Evolutionary conservation across 352 stramenopile species (phyloP), one percentile per base, ranked within the genome.

Genomic region (Pseudoperonospora humuli): DNA sequence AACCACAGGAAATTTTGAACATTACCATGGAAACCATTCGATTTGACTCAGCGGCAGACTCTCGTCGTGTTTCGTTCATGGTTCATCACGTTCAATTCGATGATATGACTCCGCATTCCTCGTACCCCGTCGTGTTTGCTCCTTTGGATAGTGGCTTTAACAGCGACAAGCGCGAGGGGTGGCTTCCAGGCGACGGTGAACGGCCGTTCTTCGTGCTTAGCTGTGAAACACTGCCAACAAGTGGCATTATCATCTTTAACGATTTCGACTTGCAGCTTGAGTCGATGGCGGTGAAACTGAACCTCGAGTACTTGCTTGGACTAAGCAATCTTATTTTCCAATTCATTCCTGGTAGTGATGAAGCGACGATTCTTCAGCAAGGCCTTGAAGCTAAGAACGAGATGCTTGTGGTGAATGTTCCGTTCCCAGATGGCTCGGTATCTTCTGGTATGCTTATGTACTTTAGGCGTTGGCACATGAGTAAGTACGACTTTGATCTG

Each of bases 51-150:
- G 64, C 52, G 11, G 59, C 64, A 15, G 42, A 49, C 24, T 87
- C 78, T 10, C 56, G 78, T 7, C 50, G 51, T 7, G 51, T 75
- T 40, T 64, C 66, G 13, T 77, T 87, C 17, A 71, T 70, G 26
- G 50, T 92, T 32, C 82, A 94, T 31, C 82, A 94, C 29, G 61
- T 94, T 36, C 80, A 94, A 57, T 66, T 94, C 10, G 82, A 94
- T 48, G 82, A 94, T 29, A 94, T 94, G 82, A 86, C 67, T 6
- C 50, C 70, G 2, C 45, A 78, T 33, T 70, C 80, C 7, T 48
- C 70, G 29, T 94, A 91, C 11, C 82, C 82, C 1, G 68, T 94
- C 1, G 53, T 94, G 8, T 57, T 94, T 18, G 73, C 72, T 28
- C 82, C 82, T 3, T 39, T 86, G n/a, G 77, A 94, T 37, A 87